phyloP scores from a whole-genome alignment of 768 basidiomycete species.

The Boletus rubescentipes region DNA sequence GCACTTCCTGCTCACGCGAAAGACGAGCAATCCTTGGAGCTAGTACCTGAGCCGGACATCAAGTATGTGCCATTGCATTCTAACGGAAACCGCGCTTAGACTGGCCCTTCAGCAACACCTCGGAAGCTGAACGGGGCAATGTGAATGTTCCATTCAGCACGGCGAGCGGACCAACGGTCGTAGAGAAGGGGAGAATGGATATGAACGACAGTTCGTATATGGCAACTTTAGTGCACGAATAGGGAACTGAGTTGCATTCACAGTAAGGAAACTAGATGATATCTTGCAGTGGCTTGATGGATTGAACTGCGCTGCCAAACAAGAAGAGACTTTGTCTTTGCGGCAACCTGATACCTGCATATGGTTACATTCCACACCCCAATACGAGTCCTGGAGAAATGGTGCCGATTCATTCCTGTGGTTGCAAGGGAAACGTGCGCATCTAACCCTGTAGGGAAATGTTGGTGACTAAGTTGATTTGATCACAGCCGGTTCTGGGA shows the following conservation, averaged over 20 bases:
- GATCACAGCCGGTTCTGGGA: conserved; percentile 17
- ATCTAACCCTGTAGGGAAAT: not conserved
- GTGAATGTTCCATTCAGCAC: no score
- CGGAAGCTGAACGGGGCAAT: no score
- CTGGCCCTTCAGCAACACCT: not conserved
- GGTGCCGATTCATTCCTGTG: conserved; percentile 4
- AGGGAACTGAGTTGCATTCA: not conserved
- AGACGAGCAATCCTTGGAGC: not conserved
- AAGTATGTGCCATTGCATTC: not conserved
- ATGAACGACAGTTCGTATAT: not conserved
- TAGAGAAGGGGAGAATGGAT: not conserved
- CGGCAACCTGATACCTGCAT: conserved; percentile 16
- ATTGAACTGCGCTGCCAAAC: conserved; percentile 13
- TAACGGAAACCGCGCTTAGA: not conserved
- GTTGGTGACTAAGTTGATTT: not conserved
- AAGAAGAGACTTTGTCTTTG: conserved; percentile 4
- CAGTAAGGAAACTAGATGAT: conserved; percentile 6
- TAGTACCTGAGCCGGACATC: no score
- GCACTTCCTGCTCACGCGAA: not conserved
- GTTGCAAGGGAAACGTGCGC: conserved; percentile 21
- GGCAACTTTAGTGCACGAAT: no score
- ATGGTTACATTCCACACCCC: not conserved
- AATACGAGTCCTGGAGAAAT: conserved; percentile 9
- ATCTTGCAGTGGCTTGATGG: conserved; percentile 11
- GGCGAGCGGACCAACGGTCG: no score